Evolutionary conservation across 2,329 filamentous ascomycete species (phyloP).

Genomic region (Coniochaeta sp.): DNA sequence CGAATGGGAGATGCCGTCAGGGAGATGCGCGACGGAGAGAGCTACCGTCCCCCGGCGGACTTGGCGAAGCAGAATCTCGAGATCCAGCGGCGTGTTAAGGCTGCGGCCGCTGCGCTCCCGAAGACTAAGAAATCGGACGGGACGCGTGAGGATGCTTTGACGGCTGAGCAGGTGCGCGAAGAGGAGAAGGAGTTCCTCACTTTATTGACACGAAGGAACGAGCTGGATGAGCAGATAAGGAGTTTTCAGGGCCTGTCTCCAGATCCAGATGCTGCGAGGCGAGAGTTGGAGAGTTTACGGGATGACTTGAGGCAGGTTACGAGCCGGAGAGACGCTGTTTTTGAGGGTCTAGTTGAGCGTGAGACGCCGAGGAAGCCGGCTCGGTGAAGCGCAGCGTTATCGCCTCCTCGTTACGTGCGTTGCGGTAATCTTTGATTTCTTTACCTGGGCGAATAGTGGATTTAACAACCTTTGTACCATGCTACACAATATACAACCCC

Average conservation of each 20-base stretch:
- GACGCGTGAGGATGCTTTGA: slow-evolving; percentile 19
- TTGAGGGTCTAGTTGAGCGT: slow-evolving; percentile 63
- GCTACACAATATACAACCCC: not conserved
- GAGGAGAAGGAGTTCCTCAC: slow-evolving; percentile 52
- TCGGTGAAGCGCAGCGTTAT: slow-evolving; percentile 11
- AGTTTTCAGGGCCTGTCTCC: slow-evolving; percentile 67
- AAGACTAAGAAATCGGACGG: slow-evolving; percentile 50
- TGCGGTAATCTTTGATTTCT: not conserved
- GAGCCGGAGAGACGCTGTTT: slow-evolving; percentile 60
- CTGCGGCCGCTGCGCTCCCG: slow-evolving; percentile 56
- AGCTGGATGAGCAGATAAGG: slow-evolving; percentile 53
- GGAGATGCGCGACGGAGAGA: slow-evolving; percentile 30
- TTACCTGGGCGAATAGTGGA: not conserved
- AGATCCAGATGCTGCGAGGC: slow-evolving; percentile 59
- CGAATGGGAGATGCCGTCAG: slow-evolving; percentile 29
- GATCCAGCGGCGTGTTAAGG: slow-evolving; percentile 61
- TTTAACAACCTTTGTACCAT: not conserved
- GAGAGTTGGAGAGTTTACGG: slow-evolving; percentile 62
- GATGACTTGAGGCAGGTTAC: slow-evolving; percentile 54
- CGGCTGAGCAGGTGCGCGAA: slow-evolving; percentile 48
- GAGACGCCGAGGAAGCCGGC: slow-evolving; percentile 43
- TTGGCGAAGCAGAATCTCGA: slow-evolving; percentile 67
- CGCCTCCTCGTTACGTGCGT: not conserved
- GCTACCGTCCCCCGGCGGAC: slow-evolving; percentile 47
- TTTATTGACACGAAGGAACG: slow-evolving; percentile 49